Evolutionary conservation across 1,284 basidiomycete genomes (phyloP), one percentile per base, ranked within the genome.

Genomic region (Cronartium quercuum): DNA sequence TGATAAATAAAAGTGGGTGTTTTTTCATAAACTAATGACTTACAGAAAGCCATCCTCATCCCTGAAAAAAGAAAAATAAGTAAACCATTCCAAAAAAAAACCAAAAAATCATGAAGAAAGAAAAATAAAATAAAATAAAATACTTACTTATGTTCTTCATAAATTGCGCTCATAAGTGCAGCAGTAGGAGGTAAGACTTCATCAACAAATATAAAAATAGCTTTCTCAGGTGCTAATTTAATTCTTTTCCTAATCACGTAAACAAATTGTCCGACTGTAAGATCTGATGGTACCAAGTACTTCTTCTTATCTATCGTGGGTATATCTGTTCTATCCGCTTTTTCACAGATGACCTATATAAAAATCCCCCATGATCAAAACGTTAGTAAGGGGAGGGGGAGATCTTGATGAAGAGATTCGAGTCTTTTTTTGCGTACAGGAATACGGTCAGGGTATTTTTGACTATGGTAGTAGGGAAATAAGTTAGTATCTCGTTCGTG

Each of bases 251-350:
- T 90, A 82, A 99, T 98, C 61, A 99, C 96, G 83, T 99, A 99
- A 76, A 99, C 96, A 82, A 99, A 99, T 83, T 99, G 94, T 13
- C 92, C 93, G 21, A 73, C 70, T 7, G 70, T 73, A n/a, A 73
- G 51, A 58, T 73, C 92, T 68, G 94, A 95, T 68, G 96, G 96
- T 3, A 98, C 96, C 62, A 99, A 86, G 80, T 98, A 99, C 86
- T 98, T 99, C 91, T 98, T 98, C 91, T 99, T 99, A 87, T 98
- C 96, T 81, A 99, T 98, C 24, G 94, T 95, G 0, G 94, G 93
- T 82, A 98, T 98, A 84, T 99, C 96, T 75, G 94, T 96, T 82
- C 92, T 89, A 85, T 98, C 95, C 68, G 94, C 95, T 86, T 98
- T 98, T 87, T 99, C 96, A 84, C 96, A 99, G 83, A 99, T 99